Conservation (phyloP, 2,329 filamentous ascomycete species). For the Paramyrothecium roridum region DNA sequence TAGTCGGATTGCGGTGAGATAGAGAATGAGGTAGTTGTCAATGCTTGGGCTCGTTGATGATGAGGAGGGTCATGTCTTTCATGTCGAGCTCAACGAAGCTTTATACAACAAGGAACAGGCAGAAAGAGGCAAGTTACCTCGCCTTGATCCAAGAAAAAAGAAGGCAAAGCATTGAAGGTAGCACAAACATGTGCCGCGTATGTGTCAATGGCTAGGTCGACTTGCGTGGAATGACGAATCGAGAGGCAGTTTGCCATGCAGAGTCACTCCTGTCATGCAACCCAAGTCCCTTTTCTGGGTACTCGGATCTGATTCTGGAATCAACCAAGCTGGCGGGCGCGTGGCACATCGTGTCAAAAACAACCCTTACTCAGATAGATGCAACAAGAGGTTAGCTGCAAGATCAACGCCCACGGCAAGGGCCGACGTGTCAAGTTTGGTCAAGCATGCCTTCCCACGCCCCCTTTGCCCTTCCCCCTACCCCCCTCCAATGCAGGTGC, state of each 20-base stretch:
- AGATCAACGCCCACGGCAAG: not conserved
- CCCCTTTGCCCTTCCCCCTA: not conserved
- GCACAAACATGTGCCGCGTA: not conserved
- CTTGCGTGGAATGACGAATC: not conserved
- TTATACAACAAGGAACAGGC: too few species aligned
- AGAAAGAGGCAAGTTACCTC: not conserved
- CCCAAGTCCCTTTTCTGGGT: not conserved
- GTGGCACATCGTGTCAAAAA: too few species aligned
- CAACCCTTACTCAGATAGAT: not conserved
- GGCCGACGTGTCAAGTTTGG: not conserved
- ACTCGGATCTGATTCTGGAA: not conserved
- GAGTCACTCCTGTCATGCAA: not conserved
- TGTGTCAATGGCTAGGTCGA: not conserved
- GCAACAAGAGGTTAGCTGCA: not conserved
- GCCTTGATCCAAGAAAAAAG: not conserved
- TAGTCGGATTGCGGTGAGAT: too few species aligned
- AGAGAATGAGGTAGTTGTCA: too few species aligned
- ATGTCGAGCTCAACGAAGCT: too few species aligned
- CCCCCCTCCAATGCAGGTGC: not conserved
- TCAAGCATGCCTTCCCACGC: not conserved
- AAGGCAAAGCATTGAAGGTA: not conserved
- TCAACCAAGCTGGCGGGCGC: not conserved
- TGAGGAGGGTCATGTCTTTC: too few species aligned
- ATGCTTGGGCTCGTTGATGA: too few species aligned
- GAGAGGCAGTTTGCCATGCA: not conserved